Evolutionary conservation across 2,329 filamentous ascomycete species (phyloP), one percentile per base, ranked within the genome.

Genomic region (Cylindrodendrum hubeiense): DNA sequence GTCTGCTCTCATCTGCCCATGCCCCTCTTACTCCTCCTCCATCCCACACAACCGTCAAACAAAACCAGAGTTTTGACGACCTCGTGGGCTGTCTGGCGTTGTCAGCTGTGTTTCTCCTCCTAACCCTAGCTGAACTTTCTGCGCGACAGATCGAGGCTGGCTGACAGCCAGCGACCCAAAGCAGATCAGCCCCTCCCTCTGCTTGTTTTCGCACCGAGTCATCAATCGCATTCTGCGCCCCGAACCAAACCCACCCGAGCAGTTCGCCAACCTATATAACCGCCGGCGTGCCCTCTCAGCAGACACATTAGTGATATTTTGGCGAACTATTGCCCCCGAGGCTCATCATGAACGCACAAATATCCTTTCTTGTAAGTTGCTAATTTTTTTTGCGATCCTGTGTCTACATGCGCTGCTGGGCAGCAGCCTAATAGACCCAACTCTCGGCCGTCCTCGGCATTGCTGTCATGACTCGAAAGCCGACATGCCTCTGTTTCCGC

Each of bases 311-410:
- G 43, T 49, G 43, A 17, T 4, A n/a, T 24, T 60, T 58, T 63
- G 49, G 46, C 51, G 26, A 41, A 65, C 60, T 39, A 49, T 60
- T 61, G 49, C 22, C 21, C 26, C 21, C 19, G 65, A 51, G 60
- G 56, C 50, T 69, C 75, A 82, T 65, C 69, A 88, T 88, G 86
- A 87, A 85, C 71, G 85, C 86, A 62, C 85, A 87, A 75, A 84
- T 88, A 72, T 86, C 84, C 30, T 87, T 88, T 69, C 81, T 89
- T 76, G 86, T 88, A 80, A 81, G 84, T 81, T 60, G 7, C 50
- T 22, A 17, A 15, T 46, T 22, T 30, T 17, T 28, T 10, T 26
- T 22, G 22, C 46, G 33, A 37, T 21, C 26, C 41, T 17, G 12
- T 34, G 24, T 54, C 46, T 47, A 50, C 46, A 41, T 30, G 34